These are phyloP conservation scores for Yarrowia bubula DNA, from an alignment of 805 yeast genomes.

Conservation along the genomic window DNA sequence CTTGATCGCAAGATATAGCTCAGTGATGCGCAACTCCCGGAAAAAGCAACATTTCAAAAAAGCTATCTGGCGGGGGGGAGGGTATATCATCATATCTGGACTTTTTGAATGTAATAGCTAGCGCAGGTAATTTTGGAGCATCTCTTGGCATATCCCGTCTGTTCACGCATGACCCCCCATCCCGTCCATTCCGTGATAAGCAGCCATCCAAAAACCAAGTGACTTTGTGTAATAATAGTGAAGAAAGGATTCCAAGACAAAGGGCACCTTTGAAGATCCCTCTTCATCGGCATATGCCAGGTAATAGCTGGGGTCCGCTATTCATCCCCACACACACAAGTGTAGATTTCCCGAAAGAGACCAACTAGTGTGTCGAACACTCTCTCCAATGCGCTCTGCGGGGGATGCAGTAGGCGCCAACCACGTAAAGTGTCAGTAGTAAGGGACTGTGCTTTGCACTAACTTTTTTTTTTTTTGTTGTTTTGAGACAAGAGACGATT, in stretches of 20 bases:
- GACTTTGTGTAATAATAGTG: not conserved
- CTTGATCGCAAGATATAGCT: constrained; percentile 1
- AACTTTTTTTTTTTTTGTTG: too few relatives aligned
- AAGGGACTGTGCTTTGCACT: not conserved
- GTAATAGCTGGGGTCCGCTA: not conserved
- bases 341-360: not conserved
- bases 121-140: too few relatives aligned
- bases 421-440: not conserved
- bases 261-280: not conserved
- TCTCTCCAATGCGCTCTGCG: constrained; percentile 3
- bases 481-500: not conserved
- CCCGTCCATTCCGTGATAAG: not conserved
- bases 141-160: too few relatives aligned
- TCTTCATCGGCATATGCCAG: not conserved
- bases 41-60: not conserved
- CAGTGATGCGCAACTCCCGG: constrained; percentile 6
- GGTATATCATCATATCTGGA: too few relatives aligned
- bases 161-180: not conserved
- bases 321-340: not conserved
- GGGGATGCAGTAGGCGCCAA: not conserved
- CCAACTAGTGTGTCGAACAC: not conserved
- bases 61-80: not conserved
- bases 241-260: not conserved
- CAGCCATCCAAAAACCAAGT: not conserved
- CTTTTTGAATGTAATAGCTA: too few relatives aligned